These are phyloP conservation scores for Starmera amethionina DNA, from an alignment of 805 yeast genomes.

Conservation along the genomic window DNA sequence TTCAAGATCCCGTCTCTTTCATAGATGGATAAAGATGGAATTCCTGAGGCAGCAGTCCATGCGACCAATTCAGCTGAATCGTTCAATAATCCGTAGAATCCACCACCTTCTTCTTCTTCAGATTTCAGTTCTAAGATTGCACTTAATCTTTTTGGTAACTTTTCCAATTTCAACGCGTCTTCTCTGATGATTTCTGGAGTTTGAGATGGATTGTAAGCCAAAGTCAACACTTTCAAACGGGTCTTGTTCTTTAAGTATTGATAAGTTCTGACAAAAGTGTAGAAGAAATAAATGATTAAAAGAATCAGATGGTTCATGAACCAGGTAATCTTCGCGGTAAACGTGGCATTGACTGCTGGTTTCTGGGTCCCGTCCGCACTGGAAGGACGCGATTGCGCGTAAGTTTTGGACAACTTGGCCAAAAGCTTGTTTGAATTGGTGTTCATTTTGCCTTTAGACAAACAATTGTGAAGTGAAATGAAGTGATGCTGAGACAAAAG, in stretches of 20 bases:
- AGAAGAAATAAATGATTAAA: conserved; percentile 41
- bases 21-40: conserved; percentile 60
- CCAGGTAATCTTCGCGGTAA: background rate
- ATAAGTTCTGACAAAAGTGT: conserved; percentile 44
- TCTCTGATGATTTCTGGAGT: conserved; percentile 82
- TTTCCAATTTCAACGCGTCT: conserved; percentile 63
- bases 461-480: too few species aligned
- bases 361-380: too few species aligned
- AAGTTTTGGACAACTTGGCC: too few species aligned
- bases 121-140: conserved; percentile 65
- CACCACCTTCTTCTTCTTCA: conserved; percentile 83
- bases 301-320: conserved; percentile 21
- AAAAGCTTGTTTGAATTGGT: too few species aligned
- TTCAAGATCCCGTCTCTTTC: conserved; percentile 69
- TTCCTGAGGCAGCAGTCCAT: conserved; percentile 90
- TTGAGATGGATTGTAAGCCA: conserved; percentile 59
- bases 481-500: too few species aligned
- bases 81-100: conserved; percentile 69
- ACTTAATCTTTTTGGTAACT: conserved; percentile 71
- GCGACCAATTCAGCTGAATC: conserved; percentile 70
- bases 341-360: too few species aligned
- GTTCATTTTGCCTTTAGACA: too few species aligned
- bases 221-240: conserved; percentile 46
- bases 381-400: too few species aligned
- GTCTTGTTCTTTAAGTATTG: conserved; percentile 43